Evolutionary conservation across 2,329 filamentous ascomycete species (phyloP).

Genomic region (Claviceps sp.): DNA sequence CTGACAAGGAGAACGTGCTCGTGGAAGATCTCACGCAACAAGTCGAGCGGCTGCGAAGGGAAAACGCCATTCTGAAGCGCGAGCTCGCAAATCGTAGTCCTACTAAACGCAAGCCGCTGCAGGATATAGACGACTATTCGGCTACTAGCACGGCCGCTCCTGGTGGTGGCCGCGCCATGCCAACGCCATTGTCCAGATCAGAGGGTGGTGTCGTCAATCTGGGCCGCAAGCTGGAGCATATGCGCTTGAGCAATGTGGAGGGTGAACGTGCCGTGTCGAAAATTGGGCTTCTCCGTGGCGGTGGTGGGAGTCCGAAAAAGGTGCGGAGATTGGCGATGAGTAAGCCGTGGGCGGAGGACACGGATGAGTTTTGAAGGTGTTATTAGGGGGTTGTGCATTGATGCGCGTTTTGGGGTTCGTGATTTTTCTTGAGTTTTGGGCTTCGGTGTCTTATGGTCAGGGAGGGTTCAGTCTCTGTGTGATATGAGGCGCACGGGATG

Average conservation of each 20-base stretch:
- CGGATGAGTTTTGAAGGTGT: constrained; percentile 14
- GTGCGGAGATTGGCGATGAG: constrained; percentile 30
- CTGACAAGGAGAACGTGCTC: constrained; percentile 47
- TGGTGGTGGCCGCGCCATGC: neutral
- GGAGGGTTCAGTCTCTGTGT: too few species aligned
- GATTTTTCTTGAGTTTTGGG: too few species aligned
- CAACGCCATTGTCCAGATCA: constrained; percentile 3
- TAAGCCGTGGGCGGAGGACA: constrained; percentile 36
- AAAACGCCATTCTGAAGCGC: constrained; percentile 50
- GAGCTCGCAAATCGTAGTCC: constrained; percentile 53
- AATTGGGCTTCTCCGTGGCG: constrained; percentile 5
- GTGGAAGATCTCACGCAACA: constrained; percentile 56
- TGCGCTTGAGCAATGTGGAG: constrained; percentile 33
- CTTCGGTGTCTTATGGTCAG: too few species aligned
- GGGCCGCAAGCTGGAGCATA: constrained; percentile 34
- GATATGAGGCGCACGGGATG: too few species aligned
- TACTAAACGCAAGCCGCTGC: constrained; percentile 41
- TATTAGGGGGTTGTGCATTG: too few species aligned
- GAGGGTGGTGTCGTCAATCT: constrained; percentile 21
- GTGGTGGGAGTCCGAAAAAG: constrained; percentile 36
- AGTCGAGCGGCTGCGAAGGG: constrained; percentile 54
- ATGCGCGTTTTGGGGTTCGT: neutral
- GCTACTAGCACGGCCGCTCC: neutral
- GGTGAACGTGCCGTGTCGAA: constrained; percentile 12
- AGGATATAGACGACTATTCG: constrained; percentile 35